phyloP scores from a whole-genome alignment of 1,284 basidiomycete genomes.

The Tilletia walkeri region DNA sequence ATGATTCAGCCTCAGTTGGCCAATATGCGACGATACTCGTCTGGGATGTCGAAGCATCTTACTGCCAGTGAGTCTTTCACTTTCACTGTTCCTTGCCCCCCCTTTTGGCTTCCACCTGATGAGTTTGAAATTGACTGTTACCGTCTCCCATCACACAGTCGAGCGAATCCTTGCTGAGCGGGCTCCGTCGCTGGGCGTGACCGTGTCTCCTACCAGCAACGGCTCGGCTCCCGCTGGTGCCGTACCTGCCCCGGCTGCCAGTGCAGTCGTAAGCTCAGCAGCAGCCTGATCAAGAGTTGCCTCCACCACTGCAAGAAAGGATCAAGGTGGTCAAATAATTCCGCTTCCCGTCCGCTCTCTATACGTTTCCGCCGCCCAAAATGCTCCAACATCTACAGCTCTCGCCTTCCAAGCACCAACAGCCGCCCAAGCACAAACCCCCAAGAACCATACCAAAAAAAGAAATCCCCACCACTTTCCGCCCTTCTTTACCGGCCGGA shows the following conservation, averaged over 20 bases:
- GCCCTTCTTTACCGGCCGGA: too few relatives aligned
- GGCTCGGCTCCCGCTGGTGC: too few relatives aligned
- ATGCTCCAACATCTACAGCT: too few relatives aligned
- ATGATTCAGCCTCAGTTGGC: conserved; percentile 17
- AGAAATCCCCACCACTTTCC: too few relatives aligned
- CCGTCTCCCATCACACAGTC: background rate
- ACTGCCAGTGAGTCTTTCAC: conserved; percentile 16
- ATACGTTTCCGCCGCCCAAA: too few relatives aligned
- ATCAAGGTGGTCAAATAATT: too few relatives aligned
- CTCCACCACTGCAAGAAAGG: too few relatives aligned
- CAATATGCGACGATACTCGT: conserved; percentile 14
- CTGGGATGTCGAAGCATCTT: conserved; percentile 20
- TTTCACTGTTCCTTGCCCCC: background rate
- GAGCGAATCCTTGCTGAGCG: conserved; percentile 15
- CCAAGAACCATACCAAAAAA: too few relatives aligned
- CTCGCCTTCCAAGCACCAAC: too few relatives aligned
- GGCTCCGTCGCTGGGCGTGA: background rate
- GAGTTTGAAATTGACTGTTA: too few relatives aligned
- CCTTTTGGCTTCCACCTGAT: background rate
- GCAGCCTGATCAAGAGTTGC: background rate
- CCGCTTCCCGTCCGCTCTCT: too few relatives aligned
- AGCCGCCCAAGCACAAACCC: too few relatives aligned
- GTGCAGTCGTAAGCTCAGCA: background rate
- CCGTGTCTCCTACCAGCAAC: background rate
- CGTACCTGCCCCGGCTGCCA: background rate